Conservation (phyloP, 208 protist species). For the Trypanosoma boissoni region DNA sequence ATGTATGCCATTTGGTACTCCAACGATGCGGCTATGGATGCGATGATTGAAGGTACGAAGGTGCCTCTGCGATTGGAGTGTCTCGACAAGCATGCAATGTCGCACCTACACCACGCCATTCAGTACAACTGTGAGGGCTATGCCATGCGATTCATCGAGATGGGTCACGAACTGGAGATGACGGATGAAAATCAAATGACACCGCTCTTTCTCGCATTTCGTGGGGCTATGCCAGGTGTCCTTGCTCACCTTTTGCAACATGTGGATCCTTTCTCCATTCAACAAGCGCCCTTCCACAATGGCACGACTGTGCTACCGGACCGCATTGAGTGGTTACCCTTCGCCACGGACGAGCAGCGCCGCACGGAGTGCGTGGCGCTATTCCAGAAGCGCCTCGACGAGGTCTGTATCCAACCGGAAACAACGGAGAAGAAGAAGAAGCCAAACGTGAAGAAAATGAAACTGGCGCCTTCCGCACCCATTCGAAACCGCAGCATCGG, state of each 20-base stretch:
- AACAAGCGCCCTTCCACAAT: conserved; percentile 83
- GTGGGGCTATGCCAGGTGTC: conserved; percentile 53
- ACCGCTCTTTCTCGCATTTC: conserved; percentile 61
- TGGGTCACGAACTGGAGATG: conserved; percentile 58
- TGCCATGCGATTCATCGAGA: conserved; percentile 60
- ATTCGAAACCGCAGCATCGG: conserved; percentile 39
- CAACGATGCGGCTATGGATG: conserved; percentile 46
- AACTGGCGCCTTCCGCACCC: conserved; percentile 75
- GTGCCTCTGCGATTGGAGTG: conserved; percentile 56
- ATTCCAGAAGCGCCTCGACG: conserved; percentile 62
- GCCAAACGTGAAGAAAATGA: conserved; percentile 58
- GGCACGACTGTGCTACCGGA: conserved; percentile 65
- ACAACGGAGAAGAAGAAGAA: conserved; percentile 48
- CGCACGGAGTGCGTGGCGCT: conserved; percentile 40
- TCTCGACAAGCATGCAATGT: conserved; percentile 48
- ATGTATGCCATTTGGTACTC: conserved; percentile 81
- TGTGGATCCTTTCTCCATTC: conserved; percentile 67
- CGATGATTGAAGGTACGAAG: conserved; percentile 50
- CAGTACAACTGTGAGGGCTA: conserved; percentile 55
- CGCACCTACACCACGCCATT: conserved; percentile 76
- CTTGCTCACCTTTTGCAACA: conserved; percentile 40
- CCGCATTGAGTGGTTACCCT: conserved; percentile 68
- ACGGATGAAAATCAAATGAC: conserved; percentile 65
- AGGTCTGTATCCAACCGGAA: conserved; percentile 34
- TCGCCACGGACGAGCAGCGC: conserved; percentile 31